Base-by-base conservation (phyloP, 495 filamentous ascomycete species). In the Daldinia grandis region DNA sequence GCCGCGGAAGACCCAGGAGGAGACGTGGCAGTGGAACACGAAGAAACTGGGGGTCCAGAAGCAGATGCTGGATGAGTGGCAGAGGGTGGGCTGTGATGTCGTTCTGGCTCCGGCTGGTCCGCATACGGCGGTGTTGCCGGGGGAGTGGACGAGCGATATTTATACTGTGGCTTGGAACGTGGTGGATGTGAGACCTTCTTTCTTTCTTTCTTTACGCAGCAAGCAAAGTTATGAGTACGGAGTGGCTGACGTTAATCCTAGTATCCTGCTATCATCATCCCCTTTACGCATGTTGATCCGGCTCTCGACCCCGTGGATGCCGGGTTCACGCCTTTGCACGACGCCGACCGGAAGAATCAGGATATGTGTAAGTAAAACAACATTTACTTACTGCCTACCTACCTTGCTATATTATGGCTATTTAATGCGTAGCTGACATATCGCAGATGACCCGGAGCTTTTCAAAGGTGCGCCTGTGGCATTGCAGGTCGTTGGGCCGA, bases 161-260 rank as follows among this genome's bases (percentile, higher is more conserved):
- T 79, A 79, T 55, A 79, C 78, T 1, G 78, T 79, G 30, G 74
- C 61, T 12, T 79, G 78, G 75, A 79, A 78, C 37, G 76, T 70
- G 10, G 31, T 56, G 9, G 77, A 79, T 69, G 77, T 78, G 55
- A 53, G 64, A 3, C 3, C 6, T 35, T 9, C 2, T 9, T 40
- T 5, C n/a, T n/a, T n/a, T n/a, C n/a, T n/a, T 40, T 2, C n/a
- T 9, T 33, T n/a, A 28, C 42, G 14, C 19, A 12, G 10, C 35
- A 37, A 24, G 12, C n/a, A n/a, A 8, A 17, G 14, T 15, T 49
- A 37, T 24, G 27, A 6, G 4, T 27, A 27, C 25, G 25, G 0
- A 40, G 35, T 17, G 2, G 28, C n/a, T 33, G 12, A 54, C 25
- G 15, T 33, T 1, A 17, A 30, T 33, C 62, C 12, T 57, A 79